phyloP scores from a whole-genome alignment of 2,329 filamentous ascomycete genomes.

The Microsporum canis region DNA sequence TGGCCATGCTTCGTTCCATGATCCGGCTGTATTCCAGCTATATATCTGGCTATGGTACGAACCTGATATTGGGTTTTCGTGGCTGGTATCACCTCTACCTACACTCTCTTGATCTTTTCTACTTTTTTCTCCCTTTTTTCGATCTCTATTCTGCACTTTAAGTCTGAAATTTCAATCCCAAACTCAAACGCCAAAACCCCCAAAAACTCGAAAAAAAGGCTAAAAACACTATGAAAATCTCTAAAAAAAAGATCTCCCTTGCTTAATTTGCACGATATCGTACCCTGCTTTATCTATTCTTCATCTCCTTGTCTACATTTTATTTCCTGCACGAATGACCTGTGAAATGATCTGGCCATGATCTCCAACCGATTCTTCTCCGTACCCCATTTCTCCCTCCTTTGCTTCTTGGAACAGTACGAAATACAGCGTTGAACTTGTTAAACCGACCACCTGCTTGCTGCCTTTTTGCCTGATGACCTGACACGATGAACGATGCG shows the following conservation, averaged over 20 bases:
- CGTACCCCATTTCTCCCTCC: neutral
- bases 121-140: neutral
- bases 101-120: neutral
- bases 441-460: neutral
- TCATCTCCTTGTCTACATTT: neutral
- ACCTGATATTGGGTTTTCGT: neutral
- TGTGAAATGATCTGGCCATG: neutral
- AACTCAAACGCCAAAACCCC: neutral
- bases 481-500: conserved; percentile 5
- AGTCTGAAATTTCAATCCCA: neutral
- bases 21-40: neutral
- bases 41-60: neutral
- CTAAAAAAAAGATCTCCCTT: neutral
- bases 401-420: neutral
- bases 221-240: neutral
- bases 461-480: neutral
- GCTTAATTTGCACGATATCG: neutral
- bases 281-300: neutral
- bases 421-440: neutral
- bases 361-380: neutral
- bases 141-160: neutral
- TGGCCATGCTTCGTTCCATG: neutral
- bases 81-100: neutral
- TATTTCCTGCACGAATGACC: neutral
- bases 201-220: neutral